Percentiles rank a stretch among this genome's conserved stretches.
Conservation (phyloP, 2,329 filamentous ascomycete genomes). For the Daldinia sp. region DNA sequence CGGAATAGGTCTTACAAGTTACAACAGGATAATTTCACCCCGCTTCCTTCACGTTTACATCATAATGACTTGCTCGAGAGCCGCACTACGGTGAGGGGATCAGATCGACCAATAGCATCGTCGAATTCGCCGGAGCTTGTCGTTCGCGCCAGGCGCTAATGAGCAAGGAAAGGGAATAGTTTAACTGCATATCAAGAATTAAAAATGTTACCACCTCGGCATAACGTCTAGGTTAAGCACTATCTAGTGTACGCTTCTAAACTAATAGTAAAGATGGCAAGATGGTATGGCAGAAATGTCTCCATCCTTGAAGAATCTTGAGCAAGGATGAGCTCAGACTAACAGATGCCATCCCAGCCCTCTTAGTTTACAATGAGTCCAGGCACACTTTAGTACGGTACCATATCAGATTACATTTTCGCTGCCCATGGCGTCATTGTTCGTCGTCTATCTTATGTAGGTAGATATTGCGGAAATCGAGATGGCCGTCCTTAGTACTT, state of each 20-base stretch:
- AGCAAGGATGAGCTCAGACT: slow-evolving; percentile 16
- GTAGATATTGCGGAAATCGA: slow-evolving; percentile 17
- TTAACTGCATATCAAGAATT: slow-evolving; percentile 12
- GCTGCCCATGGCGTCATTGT: slow-evolving; percentile 30
- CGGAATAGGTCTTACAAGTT: not conserved
- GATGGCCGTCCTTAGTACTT: slow-evolving; percentile 22
- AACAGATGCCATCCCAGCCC: slow-evolving; percentile 9
- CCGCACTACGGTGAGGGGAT: slow-evolving; percentile 20
- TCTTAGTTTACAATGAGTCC: not conserved
- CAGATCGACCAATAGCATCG: slow-evolving; percentile 12
- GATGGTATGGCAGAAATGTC: not conserved
- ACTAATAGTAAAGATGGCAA: not conserved
- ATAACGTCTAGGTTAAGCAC: slow-evolving; percentile 3
- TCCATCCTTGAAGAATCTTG: not conserved
- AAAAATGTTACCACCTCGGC: slow-evolving; percentile 11
- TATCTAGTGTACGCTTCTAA: slow-evolving; percentile 1
- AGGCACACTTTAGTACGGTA: slow-evolving; percentile 2
- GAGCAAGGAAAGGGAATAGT: slow-evolving; percentile 14
- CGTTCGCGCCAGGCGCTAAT: slow-evolving; percentile 19
- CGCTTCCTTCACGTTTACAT: slow-evolving; percentile 27
- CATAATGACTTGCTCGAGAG: slow-evolving; percentile 27
- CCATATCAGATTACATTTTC: slow-evolving; percentile 3
- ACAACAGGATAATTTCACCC: not conserved
- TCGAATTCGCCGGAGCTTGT: slow-evolving; percentile 14
- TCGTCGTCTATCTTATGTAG: slow-evolving; percentile 6